Evolutionary conservation across 1,139 yeast genomes (phyloP), one percentile per base, ranked within the genome.

Genomic region (Arxiozyma slooffiae): DNA sequence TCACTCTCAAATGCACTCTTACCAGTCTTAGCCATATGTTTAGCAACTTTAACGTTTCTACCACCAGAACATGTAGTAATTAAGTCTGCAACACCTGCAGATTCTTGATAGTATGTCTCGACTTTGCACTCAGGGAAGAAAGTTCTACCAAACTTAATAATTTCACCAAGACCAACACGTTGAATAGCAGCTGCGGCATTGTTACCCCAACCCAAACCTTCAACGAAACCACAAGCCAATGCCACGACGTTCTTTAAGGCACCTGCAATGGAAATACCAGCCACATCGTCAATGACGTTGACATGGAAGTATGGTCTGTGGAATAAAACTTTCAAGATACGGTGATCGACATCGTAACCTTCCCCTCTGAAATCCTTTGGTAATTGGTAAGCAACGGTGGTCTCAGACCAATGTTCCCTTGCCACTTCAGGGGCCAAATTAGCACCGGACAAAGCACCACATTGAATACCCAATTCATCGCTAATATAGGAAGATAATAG

Each of bases 51-150:
- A 63, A 85, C 94, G 72, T 90, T 90, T 73, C 97, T 80, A 63
- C 97, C 97, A 61, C 96, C 96, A 20, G 95, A 81, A 71, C 97
- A 90, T 36, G 97, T 88, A 51, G 97, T 90, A 71, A 90, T 89
- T 66, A 90, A 78, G 71, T 90, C 97, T 39, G 97, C 97, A 44
- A 90, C 96, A 71, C 97, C 97, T 22, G 96, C 95, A 58, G 86
- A 78, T 72, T 90, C 97, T 67, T 82, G 86, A 55, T 95, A 85
- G 70, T 88, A 88, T 40, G 97, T 89, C 56, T 80, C 75, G 47
- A 85, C 77, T 60, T 79, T 73, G 55, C 87, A 82, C 52, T 78
- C 78, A 38, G 92, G 85, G 76, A 82, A 81, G 66, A 79, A 79
- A 57, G 78, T 77, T 62, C 81, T 78, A 48, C 95, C 94, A 68